These are phyloP conservation scores for Leccinum pachyderme DNA, from an alignment of 1,284 basidiomycete genomes.

Conservation along the genomic window DNA sequence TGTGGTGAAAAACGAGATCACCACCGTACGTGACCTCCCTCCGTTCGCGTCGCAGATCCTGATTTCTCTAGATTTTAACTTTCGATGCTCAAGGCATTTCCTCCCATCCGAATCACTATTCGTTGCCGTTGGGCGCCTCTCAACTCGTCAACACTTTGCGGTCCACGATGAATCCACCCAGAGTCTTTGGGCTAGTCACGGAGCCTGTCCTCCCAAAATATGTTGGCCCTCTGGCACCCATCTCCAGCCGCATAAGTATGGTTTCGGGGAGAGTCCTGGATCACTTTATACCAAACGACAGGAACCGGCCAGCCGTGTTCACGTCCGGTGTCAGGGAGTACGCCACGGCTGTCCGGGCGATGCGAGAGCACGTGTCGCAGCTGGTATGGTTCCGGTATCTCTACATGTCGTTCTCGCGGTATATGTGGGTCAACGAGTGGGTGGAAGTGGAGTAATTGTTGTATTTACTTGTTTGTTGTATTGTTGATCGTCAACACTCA, in stretches of 20 bases:
- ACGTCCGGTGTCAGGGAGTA: constrained; percentile 60
- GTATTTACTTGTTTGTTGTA: constrained; percentile 33
- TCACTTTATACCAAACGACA: constrained; percentile 1
- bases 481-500: constrained; percentile 25
- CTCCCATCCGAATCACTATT: constrained; percentile 86
- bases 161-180: constrained; percentile 30
- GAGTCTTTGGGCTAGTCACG: constrained; percentile 61
- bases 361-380: constrained; percentile 75
- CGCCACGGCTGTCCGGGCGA: constrained; percentile 59
- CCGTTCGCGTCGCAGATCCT: constrained; percentile 1
- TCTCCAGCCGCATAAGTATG: constrained; percentile 47
- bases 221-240: constrained; percentile 46
- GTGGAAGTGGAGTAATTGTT: constrained; percentile 35
- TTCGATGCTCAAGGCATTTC: constrained; percentile 87
- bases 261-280: constrained; percentile 22
- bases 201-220: constrained; percentile 63
- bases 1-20: constrained; percentile 58
- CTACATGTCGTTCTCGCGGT: constrained; percentile 80
- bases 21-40: constrained; percentile 54
- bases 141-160: constrained; percentile 38
- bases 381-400: constrained; percentile 89
- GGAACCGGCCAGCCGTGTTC: constrained; percentile 33
- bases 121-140: constrained; percentile 60
- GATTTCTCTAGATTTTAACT: constrained; percentile 71
- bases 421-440: constrained; percentile 93